Evolutionary conservation across 2,329 filamentous ascomycete species (phyloP).

Genomic region (Claviceps sp.): DNA sequence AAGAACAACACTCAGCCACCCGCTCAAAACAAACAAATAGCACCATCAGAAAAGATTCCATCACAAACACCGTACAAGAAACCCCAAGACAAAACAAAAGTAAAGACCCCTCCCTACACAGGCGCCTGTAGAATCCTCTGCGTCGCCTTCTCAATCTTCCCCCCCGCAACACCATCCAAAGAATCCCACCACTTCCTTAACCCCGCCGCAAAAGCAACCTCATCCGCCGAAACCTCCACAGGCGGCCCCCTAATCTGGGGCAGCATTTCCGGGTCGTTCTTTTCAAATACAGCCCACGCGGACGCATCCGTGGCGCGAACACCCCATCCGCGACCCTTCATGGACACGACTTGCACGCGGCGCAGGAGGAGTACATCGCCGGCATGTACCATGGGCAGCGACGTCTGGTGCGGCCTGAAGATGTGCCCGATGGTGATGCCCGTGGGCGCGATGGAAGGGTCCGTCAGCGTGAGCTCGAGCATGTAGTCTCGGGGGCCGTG

Average conservation of each 20-base stretch:
- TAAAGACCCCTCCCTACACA: not conserved
- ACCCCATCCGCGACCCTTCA: conserved; percentile 42
- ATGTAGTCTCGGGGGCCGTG: conserved; percentile 45
- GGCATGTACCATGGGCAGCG: conserved; percentile 38
- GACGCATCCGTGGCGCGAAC: conserved; percentile 40
- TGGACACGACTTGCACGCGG: conserved; percentile 38
- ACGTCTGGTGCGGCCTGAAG: conserved; percentile 43
- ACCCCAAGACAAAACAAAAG: not conserved
- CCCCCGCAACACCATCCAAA: conserved; percentile 32
- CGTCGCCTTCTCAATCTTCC: conserved; percentile 35
- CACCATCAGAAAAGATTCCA: no score
- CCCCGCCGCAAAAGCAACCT: conserved; percentile 33
- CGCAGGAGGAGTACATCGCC: conserved; percentile 48
- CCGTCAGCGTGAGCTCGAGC: conserved; percentile 43
- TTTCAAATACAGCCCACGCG: conserved; percentile 49
- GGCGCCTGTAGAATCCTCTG: conserved; percentile 14
- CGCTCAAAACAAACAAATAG: no score
- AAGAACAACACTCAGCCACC: no score
- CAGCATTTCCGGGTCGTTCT: conserved; percentile 22
- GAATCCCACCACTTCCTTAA: conserved; percentile 36
- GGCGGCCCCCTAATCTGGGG: conserved; percentile 46
- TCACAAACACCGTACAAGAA: no score
- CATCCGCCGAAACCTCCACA: conserved; percentile 38
- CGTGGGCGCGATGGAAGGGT: conserved; percentile 38
- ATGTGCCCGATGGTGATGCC: conserved; percentile 41